Evolutionary conservation across 306 rosid genomes (phyloP), one percentile per base, ranked within the genome.

Genomic region (Fragaria iinumae): DNA sequence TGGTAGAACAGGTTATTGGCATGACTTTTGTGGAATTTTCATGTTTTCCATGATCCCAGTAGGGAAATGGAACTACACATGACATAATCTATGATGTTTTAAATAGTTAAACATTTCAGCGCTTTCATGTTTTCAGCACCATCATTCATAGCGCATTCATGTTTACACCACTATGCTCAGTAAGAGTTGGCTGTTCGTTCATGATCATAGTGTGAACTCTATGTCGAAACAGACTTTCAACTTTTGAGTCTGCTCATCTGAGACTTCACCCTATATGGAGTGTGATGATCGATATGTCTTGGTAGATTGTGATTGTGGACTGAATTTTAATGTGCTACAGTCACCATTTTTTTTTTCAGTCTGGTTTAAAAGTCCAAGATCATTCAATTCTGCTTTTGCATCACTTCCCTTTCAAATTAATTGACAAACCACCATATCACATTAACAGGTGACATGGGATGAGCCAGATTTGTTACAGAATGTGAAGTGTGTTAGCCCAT

Each of bases 391-490:
- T 74, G 76, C 21, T 18, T 3, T 55, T 75, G 72, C 2, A 45
- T 17, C 67, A 75, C 50, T 29, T 23, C 36, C 45, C 23, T 5
- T 20, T 38, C 71, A 63, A 23, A 44, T 55, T 45, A 13, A 8
- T 39, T 79, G 8, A 53, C 72, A 32, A 59, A 76, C 47, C 3
- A 38, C 49, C 25, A 38, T 73, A 69, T 66, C 2, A 65, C 23
- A 18, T 17, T 34, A 83, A 39, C 89, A 95, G 99, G 98, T 95
- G 85, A 83, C 90, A 36, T 95, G 99, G 99, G 99, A 95, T 67
- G 99, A 95, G 49, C 99, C 99, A 43, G 99, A 92, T 82, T 86
- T 95, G 96, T 88, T 95, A n/a, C 96, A 92, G 75, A 91, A 95
- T 70, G 98, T 95, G 91, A 96, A 96, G 93, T 89, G 96, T 1